Percentiles rank a stretch among this genome's conserved stretches.
Conservation (phyloP, 768 basidiomycete genomes). For the Phaeolepiota aurea region DNA sequence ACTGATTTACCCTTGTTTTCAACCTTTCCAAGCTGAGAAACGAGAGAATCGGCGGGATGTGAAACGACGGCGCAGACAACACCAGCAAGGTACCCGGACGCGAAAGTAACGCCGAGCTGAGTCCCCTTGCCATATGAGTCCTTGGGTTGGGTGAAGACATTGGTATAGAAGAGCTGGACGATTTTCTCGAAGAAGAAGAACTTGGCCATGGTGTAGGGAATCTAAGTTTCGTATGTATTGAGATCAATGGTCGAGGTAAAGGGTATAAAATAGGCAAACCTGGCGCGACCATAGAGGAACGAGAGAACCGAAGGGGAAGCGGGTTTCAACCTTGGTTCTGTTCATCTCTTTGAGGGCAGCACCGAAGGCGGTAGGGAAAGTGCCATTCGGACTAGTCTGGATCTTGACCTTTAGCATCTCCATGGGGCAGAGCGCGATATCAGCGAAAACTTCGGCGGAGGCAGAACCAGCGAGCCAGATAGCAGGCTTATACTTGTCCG, state of each 20-base stretch:
- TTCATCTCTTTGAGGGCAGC: constrained; percentile 68
- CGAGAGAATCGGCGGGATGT: constrained; percentile 90
- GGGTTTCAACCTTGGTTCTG: constrained; percentile 57
- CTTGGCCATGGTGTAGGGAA: constrained; percentile 99
- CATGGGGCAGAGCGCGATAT: constrained; percentile 90
- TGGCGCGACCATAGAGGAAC: constrained; percentile 87
- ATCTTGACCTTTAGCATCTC: constrained; percentile 94
- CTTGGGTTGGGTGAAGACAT: constrained; percentile 77
- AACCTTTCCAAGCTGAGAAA: constrained; percentile 90
- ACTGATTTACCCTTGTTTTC: constrained; percentile 75
- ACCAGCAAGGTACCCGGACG: constrained; percentile 91
- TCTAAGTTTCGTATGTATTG: constrained; percentile 31
- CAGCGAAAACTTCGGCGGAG: constrained; percentile 92
- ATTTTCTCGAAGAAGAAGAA: constrained; percentile 95
- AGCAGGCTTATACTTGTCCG: constrained; percentile 74
- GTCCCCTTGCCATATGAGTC: constrained; percentile 72
- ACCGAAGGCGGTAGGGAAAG: constrained; percentile 72
- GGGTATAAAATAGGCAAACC: constrained; percentile 27
- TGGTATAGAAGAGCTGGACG: constrained; percentile 80
- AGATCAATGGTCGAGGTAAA: neutral
- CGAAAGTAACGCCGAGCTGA: constrained; percentile 85
- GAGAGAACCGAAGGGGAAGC: constrained; percentile 80
- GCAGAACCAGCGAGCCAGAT: constrained; percentile 95
- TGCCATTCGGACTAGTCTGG: constrained; percentile 66
- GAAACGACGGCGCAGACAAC: constrained; percentile 94